Base-by-base conservation (phyloP, 1,284 basidiomycete genomes). In the Trametes sp. region DNA sequence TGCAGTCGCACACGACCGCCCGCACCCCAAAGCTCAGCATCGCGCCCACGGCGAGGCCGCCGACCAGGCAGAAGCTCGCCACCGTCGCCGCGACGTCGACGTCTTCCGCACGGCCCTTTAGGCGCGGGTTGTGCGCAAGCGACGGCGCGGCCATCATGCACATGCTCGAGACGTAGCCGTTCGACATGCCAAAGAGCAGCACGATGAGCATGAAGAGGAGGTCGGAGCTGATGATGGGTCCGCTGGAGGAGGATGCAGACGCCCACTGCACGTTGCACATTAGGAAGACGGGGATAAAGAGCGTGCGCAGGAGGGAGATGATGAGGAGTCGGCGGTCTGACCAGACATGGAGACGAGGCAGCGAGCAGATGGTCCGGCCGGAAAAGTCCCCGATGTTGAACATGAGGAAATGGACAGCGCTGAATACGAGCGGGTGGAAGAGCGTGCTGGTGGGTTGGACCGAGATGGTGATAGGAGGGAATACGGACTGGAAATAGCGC, bases 241-340 rank as follows among this genome's bases (percentile, higher is more conserved):
- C 24, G 13, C 57, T 26, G 6, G 75, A 62, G 14, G 76, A 59
- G 21, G 73, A 63, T n/a, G 72, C 45, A 10, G 75, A 71, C 41
- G 81, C 77, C 46, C 82, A 81, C 67, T 86, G 84, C 38, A 94
- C 73, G 73, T 96, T 96, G 81, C 94, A 96, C 73, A 90, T 81
- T 23, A 96, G 83, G 76, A 96, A 90, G 46, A 96, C 72, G 28
- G 93, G 93, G 61, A 96, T 86, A 77, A 96, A 96, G 36, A 90
- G 71, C 0, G 89, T 90, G 48, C 94, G 87, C 2, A 84, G 75
- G 41, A 92, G 73, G 23, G 94, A 90, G 42, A 94, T 76, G 3
- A 73, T 72, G 14, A 93, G 74, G 28, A 95, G 83, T 36, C 82
- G 82, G 38, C 78, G 80, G 5, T 84, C 83, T 11, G 87, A 88